Evolutionary conservation across 2,329 filamentous ascomycete species (phyloP).

Genomic region (Colletotrichum agaves): DNA sequence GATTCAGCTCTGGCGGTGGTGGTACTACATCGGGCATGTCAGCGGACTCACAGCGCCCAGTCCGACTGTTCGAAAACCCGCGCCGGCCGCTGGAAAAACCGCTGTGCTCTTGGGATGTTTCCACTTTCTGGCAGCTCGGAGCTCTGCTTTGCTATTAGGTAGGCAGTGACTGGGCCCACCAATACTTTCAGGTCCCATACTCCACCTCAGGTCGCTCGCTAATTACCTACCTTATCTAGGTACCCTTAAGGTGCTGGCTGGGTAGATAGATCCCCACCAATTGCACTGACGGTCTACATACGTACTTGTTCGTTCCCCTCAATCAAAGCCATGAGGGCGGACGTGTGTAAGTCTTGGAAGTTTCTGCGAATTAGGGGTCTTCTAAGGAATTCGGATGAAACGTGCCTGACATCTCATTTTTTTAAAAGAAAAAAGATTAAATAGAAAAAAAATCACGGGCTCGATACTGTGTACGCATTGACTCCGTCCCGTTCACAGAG

Average conservation of each 20-base stretch:
- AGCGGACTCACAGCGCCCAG: conserved; percentile 18
- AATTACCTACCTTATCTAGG: no score
- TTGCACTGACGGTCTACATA: no score
- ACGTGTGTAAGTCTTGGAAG: background rate
- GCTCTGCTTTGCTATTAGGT: background rate
- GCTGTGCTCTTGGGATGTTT: background rate
- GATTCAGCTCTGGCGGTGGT: conserved; percentile 10
- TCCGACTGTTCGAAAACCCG: conserved; percentile 10
- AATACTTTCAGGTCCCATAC: background rate
- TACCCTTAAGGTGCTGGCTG: no score
- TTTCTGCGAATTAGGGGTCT: conserved; percentile 14
- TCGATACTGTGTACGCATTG: no score
- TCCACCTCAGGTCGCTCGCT: no score
- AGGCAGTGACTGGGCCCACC: background rate
- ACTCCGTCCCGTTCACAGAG: conserved; percentile 1
- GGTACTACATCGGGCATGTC: conserved; percentile 1
- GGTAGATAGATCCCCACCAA: no score
- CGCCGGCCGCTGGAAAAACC: conserved; percentile 28
- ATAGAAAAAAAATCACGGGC: no score
- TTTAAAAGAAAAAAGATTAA: no score
- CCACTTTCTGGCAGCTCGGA: background rate
- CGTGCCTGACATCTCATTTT: no score
- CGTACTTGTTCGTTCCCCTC: background rate
- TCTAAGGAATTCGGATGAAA: conserved; percentile 1
- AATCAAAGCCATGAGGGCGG: background rate